A percentile compares a stretch with the other conserved stretches of the same genome.
Conservation (phyloP, 2,329 filamentous ascomycete species). For the Pestalotiopsis sp. region DNA sequence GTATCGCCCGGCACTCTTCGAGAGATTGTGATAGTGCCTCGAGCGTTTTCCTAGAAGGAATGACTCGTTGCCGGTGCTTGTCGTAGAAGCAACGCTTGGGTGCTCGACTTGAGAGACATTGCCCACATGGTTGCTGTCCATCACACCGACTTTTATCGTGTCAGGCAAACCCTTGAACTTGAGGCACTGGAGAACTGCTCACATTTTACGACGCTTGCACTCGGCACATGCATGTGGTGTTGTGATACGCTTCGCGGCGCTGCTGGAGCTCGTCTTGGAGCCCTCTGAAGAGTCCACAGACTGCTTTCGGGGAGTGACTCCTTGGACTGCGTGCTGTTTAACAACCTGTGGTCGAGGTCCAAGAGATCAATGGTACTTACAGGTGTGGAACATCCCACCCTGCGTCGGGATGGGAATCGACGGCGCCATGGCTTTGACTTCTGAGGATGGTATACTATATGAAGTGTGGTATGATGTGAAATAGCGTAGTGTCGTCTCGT, state of each 20-base stretch:
- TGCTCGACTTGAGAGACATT: conserved; percentile 80
- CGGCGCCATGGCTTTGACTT: conserved; percentile 40
- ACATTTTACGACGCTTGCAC: conserved; percentile 78
- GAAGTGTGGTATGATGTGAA: neutral
- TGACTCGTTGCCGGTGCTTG: conserved; percentile 75
- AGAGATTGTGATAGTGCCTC: conserved; percentile 66
- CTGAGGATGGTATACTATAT: neutral
- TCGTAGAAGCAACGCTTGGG: conserved; percentile 81
- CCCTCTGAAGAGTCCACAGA: conserved; percentile 42
- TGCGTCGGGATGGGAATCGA: conserved; percentile 50
- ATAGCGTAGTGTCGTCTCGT: neutral
- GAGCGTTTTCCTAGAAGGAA: conserved; percentile 74
- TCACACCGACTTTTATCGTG: conserved; percentile 63
- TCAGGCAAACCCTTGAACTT: neutral
- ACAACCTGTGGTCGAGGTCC: neutral
- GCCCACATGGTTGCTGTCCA: conserved; percentile 79
- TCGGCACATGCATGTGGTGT: conserved; percentile 46
- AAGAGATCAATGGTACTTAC: conserved; percentile 21
- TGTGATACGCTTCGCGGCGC: conserved; percentile 36
- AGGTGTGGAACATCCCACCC: conserved; percentile 57
- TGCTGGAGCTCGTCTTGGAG: conserved; percentile 31
- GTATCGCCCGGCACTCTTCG: conserved; percentile 66
- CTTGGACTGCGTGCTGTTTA: conserved; percentile 41
- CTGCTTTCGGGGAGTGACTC: conserved; percentile 53
- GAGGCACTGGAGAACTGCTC: conserved; percentile 22